Evolutionary conservation across 2,329 filamentous ascomycete genomes (phyloP).

Genomic region (Fusarium musae): DNA sequence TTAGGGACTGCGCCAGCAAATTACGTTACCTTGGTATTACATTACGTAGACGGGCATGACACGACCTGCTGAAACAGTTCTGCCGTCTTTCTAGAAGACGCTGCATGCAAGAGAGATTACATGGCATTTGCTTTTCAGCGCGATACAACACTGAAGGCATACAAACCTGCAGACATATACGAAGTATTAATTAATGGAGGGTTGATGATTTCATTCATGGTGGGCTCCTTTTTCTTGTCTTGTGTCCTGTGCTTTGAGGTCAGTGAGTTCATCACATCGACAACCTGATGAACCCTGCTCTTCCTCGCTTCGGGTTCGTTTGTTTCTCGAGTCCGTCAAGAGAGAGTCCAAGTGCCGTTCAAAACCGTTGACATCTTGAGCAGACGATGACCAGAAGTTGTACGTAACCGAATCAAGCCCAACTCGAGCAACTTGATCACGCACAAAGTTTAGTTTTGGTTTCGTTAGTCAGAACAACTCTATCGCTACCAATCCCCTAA

Average conservation of each 20-base stretch:
- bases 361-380: neutral
- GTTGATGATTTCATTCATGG: neutral
- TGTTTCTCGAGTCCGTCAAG: neutral
- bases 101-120: conserved; percentile 33
- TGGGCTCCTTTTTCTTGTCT: neutral
- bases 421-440: conserved; percentile 6
- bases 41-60: conserved; percentile 7
- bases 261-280: conserved; percentile 17
- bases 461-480: conserved; percentile 24
- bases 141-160: conserved; percentile 5
- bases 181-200: neutral
- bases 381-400: neutral
- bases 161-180: neutral
- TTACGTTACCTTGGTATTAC: conserved; percentile 1
- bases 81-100: conserved; percentile 49
- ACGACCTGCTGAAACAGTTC: conserved; percentile 36
- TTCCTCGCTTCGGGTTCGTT: neutral
- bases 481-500: conserved; percentile 16
- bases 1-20: conserved; percentile 29
- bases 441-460: neutral
- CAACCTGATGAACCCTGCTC: conserved; percentile 8
- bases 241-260: conserved; percentile 13
- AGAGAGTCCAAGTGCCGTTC: conserved; percentile 1
- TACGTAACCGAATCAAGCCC: conserved; percentile 12
- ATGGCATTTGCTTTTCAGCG: neutral